Evolutionary conservation across 768 basidiomycete genomes (phyloP).

Genomic region (Tylopilus rubrobrunneus): DNA sequence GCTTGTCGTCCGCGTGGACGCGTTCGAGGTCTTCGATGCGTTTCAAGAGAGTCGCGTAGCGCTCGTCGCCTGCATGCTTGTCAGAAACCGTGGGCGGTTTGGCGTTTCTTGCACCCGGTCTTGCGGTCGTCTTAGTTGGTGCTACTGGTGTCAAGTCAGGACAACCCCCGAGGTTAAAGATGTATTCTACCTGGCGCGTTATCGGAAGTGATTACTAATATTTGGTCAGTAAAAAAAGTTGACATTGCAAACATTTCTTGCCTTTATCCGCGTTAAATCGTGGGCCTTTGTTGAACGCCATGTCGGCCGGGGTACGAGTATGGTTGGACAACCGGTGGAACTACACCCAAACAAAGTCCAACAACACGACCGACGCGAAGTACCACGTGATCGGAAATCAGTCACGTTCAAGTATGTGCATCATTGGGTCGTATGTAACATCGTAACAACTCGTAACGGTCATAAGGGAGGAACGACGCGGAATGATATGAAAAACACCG

Average conservation of each 20-base stretch:
- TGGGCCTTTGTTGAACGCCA: conserved; percentile 48
- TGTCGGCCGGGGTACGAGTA: conserved; percentile 1
- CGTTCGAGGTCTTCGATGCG: conserved; percentile 64
- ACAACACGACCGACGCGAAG: conserved; percentile 21
- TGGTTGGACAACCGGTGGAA: background rate
- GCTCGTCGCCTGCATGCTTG: conserved; percentile 34
- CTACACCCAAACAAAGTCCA: conserved; percentile 16
- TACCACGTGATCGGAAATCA: conserved; percentile 26
- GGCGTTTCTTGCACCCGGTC: conserved; percentile 26
- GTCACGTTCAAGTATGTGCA: conserved; percentile 17
- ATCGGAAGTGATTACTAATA: conserved; percentile 23
- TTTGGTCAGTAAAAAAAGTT: background rate
- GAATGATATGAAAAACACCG: background rate
- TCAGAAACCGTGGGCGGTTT: conserved; percentile 14
- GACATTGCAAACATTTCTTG: background rate
- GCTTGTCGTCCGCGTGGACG: conserved; percentile 64
- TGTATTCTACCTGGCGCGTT: conserved; percentile 39
- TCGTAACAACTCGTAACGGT: conserved; percentile 26
- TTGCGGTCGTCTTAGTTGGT: conserved; percentile 30
- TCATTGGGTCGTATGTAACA: conserved; percentile 25
- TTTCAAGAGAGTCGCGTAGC: conserved; percentile 52
- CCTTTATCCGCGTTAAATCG: conserved; percentile 23
- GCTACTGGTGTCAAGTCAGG: conserved; percentile 23
- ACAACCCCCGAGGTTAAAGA: background rate
- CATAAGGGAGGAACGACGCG: conserved; percentile 12